These are phyloP conservation scores for Vanrija humicola DNA, from an alignment of 1,284 basidiomycete species.

Conservation along the genomic window DNA sequence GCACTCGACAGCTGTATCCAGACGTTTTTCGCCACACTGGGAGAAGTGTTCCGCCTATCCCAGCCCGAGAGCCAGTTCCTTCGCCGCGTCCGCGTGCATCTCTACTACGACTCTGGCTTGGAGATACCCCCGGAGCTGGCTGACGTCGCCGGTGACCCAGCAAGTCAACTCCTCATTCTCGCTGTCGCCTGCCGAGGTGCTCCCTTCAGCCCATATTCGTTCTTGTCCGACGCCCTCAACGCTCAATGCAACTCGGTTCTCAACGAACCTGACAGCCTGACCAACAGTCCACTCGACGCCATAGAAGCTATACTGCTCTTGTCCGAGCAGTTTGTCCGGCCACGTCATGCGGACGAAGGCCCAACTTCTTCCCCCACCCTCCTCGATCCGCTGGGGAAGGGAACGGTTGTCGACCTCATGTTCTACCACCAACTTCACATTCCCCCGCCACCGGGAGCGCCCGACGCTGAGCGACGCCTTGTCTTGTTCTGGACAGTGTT, in stretches of 20 bases:
- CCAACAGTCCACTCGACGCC: not conserved
- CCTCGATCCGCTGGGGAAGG: slow-evolving; percentile 12
- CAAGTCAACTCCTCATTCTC: slow-evolving; percentile 6
- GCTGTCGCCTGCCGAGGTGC: slow-evolving; percentile 9
- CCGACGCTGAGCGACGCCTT: slow-evolving; percentile 2
- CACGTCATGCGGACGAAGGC: not conserved
- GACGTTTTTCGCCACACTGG: slow-evolving; percentile 4
- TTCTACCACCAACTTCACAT: slow-evolving; percentile 7
- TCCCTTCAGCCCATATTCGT: not conserved
- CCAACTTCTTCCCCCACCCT: not conserved
- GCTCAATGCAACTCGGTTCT: not conserved
- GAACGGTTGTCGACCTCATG: slow-evolving; percentile 5
- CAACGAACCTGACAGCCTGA: not conserved
- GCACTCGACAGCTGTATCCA: slow-evolving; percentile 11
- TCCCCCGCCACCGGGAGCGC: not conserved
- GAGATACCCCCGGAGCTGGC: slow-evolving; percentile 6
- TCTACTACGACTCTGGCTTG: slow-evolving; percentile 5
- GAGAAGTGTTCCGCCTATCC: slow-evolving; percentile 3
- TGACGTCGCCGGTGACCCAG: slow-evolving; percentile 3
- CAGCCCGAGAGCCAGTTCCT: not conserved
- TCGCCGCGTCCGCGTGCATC: slow-evolving; percentile 3
- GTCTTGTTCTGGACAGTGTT: not conserved
- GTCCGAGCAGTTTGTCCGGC: slow-evolving; percentile 3
- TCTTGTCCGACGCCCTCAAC: slow-evolving; percentile 1
- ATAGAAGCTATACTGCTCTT: slow-evolving; percentile 6